A percentile compares a stretch with the other conserved stretches of the same genome.
Evolutionary conservation across 2,329 filamentous ascomycete species (phyloP).

Genomic region (Thielaviopsis musarum): DNA sequence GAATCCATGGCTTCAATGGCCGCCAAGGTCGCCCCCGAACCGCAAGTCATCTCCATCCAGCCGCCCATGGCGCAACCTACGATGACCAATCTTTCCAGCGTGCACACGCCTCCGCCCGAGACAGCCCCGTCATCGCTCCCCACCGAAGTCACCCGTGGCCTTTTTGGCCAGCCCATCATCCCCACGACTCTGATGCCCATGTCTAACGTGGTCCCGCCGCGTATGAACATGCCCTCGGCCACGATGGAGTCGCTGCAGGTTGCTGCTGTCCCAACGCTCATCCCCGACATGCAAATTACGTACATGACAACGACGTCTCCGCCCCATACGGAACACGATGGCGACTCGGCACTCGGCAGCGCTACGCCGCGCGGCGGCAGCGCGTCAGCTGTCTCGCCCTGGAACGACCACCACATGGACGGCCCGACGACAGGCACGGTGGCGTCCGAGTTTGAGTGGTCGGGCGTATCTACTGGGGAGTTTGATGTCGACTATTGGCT

Average conservation of each 20-base stretch:
- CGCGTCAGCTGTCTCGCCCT: constrained; percentile 15
- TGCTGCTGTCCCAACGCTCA: constrained; percentile 1
- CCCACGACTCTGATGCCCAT: neutral
- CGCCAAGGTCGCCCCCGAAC: constrained; percentile 19
- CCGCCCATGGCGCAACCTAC: too few relatives aligned
- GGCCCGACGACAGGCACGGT: constrained; percentile 19
- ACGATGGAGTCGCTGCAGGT: neutral
- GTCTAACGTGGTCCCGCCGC: too few relatives aligned
- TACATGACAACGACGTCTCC: constrained; percentile 19
- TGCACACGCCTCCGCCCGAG: constrained; percentile 38
- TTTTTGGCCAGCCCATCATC: constrained; percentile 1
- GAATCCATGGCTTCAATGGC: constrained; percentile 20
- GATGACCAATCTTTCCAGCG: constrained; percentile 17
- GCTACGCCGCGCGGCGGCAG: constrained; percentile 30
- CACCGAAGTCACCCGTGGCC: neutral
- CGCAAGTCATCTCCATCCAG: too few relatives aligned
- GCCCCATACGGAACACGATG: constrained; percentile 25
- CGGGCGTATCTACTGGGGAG: constrained; percentile 32
- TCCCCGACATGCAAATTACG: neutral
- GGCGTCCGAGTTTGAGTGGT: constrained; percentile 34
- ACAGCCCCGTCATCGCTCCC: constrained; percentile 22
- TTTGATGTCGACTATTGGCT: constrained; percentile 44
- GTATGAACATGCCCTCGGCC: neutral
- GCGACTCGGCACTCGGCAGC: constrained; percentile 21
- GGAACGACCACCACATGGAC: constrained; percentile 25